Evolutionary conservation across 2,329 filamentous ascomycete species (phyloP).

Genomic region (Escovopsis sp.): DNA sequence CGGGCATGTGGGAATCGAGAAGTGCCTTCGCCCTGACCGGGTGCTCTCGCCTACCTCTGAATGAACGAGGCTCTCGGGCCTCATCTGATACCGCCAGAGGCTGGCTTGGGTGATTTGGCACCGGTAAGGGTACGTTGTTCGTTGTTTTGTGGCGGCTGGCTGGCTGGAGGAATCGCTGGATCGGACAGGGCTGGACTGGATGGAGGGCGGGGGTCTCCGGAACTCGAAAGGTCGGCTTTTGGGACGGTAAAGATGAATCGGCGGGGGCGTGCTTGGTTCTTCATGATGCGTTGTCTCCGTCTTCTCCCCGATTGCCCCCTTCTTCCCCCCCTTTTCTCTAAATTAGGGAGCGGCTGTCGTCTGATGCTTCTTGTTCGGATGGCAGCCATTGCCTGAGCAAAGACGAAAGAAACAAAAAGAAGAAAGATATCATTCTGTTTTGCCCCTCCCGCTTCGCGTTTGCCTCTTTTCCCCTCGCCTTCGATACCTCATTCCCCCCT

Average conservation of each 20-base stretch:
- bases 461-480: constrained; percentile 1
- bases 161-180: constrained; percentile 20
- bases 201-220: constrained; percentile 20
- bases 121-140: constrained; percentile 20
- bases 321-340: not conserved
- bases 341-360: constrained; percentile 8
- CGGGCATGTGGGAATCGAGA: constrained; percentile 20
- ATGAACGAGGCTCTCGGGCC: constrained; percentile 4
- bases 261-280: constrained; percentile 2
- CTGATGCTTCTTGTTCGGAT: constrained; percentile 11
- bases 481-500: no score
- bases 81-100: constrained; percentile 14
- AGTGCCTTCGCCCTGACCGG: constrained; percentile 14
- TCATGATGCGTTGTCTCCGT: not conserved
- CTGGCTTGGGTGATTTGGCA: constrained; percentile 20
- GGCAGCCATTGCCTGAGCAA: constrained; percentile 3
- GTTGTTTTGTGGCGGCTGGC: constrained; percentile 17
- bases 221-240: constrained; percentile 14
- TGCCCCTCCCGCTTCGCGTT: constrained; percentile 1
- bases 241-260: constrained; percentile 4
- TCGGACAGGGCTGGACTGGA: constrained; percentile 9
- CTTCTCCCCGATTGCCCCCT: no score
- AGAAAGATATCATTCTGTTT: not conserved
- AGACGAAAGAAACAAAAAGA: no score
- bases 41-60: constrained; percentile 8